These are phyloP conservation scores for Ophiostoma montium DNA, from an alignment of 2,329 filamentous ascomycete species.

Conservation along the genomic window DNA sequence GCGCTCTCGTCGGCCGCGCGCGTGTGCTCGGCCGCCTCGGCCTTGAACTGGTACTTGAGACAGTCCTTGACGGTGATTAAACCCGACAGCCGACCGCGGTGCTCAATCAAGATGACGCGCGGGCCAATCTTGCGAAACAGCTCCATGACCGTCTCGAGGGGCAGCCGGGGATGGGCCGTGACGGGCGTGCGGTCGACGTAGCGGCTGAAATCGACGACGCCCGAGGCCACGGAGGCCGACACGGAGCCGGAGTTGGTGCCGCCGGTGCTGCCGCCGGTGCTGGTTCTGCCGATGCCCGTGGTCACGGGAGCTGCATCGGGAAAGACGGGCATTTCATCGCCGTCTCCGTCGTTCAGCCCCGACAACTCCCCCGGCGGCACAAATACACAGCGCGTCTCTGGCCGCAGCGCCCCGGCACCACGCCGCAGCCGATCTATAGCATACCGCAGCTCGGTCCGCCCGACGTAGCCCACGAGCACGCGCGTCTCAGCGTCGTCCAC, in stretches of 20 bases:
- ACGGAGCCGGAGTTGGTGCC: constrained; percentile 16
- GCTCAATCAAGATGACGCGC: constrained; percentile 81
- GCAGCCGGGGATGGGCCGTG: constrained; percentile 77
- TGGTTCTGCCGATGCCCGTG: background rate
- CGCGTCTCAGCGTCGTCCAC: constrained; percentile 60
- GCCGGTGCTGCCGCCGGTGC: background rate
- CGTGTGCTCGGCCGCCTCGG: constrained; percentile 59
- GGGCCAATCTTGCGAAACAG: constrained; percentile 94
- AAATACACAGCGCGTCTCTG: constrained; percentile 62
- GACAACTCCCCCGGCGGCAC: constrained; percentile 27
- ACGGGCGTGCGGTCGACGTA: constrained; percentile 86
- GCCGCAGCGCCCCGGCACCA: constrained; percentile 46
- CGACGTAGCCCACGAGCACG: constrained; percentile 78
- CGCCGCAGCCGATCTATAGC: constrained; percentile 69
- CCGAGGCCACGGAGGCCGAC: background rate
- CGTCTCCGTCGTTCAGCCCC: too few relatives aligned
- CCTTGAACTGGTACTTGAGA: constrained; percentile 93
- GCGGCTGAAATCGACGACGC: constrained; percentile 60
- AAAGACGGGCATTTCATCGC: too few relatives aligned
- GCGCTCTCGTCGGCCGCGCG: constrained; percentile 33
- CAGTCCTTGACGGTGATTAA: constrained; percentile 96
- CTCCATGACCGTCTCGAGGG: constrained; percentile 95
- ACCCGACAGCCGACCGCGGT: constrained; percentile 68
- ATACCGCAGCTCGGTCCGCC: constrained; percentile 80
- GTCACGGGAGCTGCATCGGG: background rate